phyloP scores from a whole-genome alignment of 129 eudicot genomes.

The Calendula officinalis region DNA sequence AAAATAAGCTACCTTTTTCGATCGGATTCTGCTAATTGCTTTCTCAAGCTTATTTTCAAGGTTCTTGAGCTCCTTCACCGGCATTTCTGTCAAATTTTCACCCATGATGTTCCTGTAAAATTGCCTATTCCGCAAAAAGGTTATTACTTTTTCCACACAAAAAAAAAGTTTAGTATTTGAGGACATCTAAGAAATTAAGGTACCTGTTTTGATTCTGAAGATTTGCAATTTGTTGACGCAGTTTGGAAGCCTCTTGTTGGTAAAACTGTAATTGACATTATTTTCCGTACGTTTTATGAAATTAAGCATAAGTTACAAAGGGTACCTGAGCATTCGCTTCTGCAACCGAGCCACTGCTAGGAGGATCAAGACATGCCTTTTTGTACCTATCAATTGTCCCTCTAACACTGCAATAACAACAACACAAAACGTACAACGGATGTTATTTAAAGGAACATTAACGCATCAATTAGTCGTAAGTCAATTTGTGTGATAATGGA shows the following conservation, averaged over 20 bases:
- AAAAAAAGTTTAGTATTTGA: not conserved
- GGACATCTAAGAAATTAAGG: not conserved
- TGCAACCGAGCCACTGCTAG: conserved; percentile 61
- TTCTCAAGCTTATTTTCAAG: conserved; percentile 62
- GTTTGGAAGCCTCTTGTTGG: conserved; percentile 81
- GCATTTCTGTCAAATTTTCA: conserved; percentile 50
- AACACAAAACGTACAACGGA: not conserved
- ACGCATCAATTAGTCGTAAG: not conserved
- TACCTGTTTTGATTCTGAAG: conserved; percentile 73
- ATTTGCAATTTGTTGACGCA: conserved; percentile 62
- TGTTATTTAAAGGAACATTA: not conserved
- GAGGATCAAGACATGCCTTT: conserved; percentile 70
- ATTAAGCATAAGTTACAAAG: not conserved
- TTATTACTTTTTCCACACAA: not conserved
- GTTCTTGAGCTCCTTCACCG: conserved; percentile 53
- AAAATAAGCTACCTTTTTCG: conserved; percentile 58
- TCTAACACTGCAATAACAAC: conserved; percentile 54
- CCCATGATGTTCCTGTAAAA: conserved; percentile 76
- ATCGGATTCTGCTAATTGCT: conserved; percentile 65
- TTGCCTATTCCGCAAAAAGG: conserved; percentile 10
- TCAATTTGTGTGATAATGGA: not conserved
- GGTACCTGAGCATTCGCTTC: conserved; percentile 90
- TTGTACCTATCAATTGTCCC: conserved; percentile 92
- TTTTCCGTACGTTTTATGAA: too few species aligned
- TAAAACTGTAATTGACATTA: conserved; percentile 45